Conservation (phyloP, 805 yeast genomes). For the Cyberlindnera mrakii region DNA sequence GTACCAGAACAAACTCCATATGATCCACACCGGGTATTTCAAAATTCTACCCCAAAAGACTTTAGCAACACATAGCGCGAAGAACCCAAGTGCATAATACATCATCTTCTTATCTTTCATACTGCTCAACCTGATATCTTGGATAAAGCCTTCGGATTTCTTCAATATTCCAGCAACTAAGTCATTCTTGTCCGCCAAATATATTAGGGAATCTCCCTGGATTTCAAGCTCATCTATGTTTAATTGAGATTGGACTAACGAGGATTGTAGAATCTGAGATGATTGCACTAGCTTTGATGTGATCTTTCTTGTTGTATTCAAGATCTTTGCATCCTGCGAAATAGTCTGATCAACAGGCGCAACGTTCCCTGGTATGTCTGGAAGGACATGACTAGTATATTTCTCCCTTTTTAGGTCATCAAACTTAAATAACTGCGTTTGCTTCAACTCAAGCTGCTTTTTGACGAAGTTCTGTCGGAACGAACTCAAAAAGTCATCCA, state of each 20-base stretch:
- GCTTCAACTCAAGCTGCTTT: constrained; percentile 15
- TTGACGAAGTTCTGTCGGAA: constrained; percentile 12
- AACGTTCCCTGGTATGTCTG: not conserved
- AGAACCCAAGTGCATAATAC: constrained; percentile 19
- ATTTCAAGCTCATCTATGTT: constrained; percentile 21
- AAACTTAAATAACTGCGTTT: constrained; percentile 1
- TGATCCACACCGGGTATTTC: constrained; percentile 15
- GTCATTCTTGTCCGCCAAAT: constrained; percentile 16
- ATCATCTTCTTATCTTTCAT: constrained; percentile 19
- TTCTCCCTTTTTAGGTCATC: constrained; percentile 4
- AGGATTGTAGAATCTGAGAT: constrained; percentile 19
- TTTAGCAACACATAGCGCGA: constrained; percentile 14
- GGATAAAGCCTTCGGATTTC: constrained; percentile 21
- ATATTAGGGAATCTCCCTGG: constrained; percentile 17
- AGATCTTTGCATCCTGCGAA: constrained; percentile 15
- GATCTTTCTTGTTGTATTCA: constrained; percentile 22
- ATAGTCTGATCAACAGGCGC: not conserved
- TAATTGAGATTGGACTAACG: constrained; percentile 21
- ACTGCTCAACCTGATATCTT: constrained; percentile 19
- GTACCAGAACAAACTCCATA: constrained; percentile 6
- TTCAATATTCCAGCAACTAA: constrained; percentile 14
- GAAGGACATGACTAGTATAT: not conserved
- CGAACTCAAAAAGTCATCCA: constrained; percentile 12
- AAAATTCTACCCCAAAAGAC: constrained; percentile 20
- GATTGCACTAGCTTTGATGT: constrained; percentile 21